Conservation (phyloP, 192 early-diverging fungal genomes). For the Coemansia brasiliensis region DNA sequence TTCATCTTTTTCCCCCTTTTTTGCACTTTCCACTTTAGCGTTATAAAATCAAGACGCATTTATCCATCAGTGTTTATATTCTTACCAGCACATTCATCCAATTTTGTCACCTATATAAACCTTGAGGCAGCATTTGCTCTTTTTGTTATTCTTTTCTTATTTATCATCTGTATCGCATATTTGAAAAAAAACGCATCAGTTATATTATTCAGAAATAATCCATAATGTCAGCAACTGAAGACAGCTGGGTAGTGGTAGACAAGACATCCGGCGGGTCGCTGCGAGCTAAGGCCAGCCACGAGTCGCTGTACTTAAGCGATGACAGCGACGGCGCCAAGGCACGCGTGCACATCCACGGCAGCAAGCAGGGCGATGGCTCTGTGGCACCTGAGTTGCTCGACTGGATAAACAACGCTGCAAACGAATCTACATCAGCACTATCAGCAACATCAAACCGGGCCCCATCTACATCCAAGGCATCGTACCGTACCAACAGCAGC, state of each 20-base stretch:
- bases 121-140: background rate
- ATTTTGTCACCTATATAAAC: too few relatives aligned
- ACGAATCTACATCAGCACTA: slow-evolving; percentile 32
- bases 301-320: slow-evolving; percentile 46
- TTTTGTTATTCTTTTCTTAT: background rate
- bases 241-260: slow-evolving; percentile 57
- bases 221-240: slow-evolving; percentile 26
- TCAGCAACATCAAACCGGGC: slow-evolving; percentile 31
- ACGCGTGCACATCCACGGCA: slow-evolving; percentile 41
- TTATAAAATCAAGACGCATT: too few relatives aligned
- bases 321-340: slow-evolving; percentile 10
- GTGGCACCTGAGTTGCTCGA: slow-evolving; percentile 47
- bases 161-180: too few relatives aligned
- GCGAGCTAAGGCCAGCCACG: slow-evolving; percentile 52
- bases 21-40: too few relatives aligned
- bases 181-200: too few relatives aligned
- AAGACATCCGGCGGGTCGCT: slow-evolving; percentile 42
- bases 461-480: slow-evolving; percentile 37
- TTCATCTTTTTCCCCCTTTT: too few relatives aligned
- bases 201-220: too few relatives aligned
- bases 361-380: background rate
- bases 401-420: slow-evolving; percentile 47
- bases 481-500: slow-evolving; percentile 53
- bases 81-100: background rate
- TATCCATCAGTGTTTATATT: too few relatives aligned